Base-by-base conservation (phyloP, 106 monocot species). In the Agapanthus africanus region DNA sequence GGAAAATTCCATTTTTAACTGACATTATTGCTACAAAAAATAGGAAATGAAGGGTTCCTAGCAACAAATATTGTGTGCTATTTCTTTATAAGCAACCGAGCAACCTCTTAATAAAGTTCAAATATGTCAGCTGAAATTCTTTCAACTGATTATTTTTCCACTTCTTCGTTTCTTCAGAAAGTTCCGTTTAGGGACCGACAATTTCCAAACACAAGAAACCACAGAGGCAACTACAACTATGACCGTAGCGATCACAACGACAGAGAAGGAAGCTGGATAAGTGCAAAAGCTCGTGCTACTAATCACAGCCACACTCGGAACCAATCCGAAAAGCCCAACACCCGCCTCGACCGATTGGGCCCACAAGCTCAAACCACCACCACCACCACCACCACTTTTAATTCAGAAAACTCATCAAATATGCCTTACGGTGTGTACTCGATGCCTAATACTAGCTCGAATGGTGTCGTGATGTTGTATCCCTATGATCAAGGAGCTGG, bases 211-310 rank as follows among this genome's bases (percentile, higher is more conserved):
- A 60, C 69, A 41, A 85, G 89, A 69, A 79, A 79, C 69, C 76
- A 82, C 65, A 85, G 85, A 74, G 79, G 82, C 9, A 71, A 69
- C 40, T 77, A 82, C 52, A 74, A 67, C 49, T 37, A 68, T 64
- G 82, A 80, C 50, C 61, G 77, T 22, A 34, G 49, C 54, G 85
- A 89, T 32, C 73, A 74, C 31, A 41, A 26, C 26, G 77, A 80
- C 44, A 89, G 79, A 79, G 85, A 85, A 77, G 85, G 74, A 54
- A 82, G 74, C 40, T 85, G 83, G 94, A 77, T 83, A 40, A 81
- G n/a, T 16, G 60, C 82, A 25, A 90, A 90, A 65, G 72, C 78
- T 39, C 61, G 83, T 68, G 62, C 71, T 40, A 37, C 64, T 37
- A 69, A 40, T 18, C 80, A 80, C 28, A 76, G 38, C 66, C 80